Evolutionary conservation across 345 rosid genomes (phyloP).

Genomic region (Linum tenue): DNA sequence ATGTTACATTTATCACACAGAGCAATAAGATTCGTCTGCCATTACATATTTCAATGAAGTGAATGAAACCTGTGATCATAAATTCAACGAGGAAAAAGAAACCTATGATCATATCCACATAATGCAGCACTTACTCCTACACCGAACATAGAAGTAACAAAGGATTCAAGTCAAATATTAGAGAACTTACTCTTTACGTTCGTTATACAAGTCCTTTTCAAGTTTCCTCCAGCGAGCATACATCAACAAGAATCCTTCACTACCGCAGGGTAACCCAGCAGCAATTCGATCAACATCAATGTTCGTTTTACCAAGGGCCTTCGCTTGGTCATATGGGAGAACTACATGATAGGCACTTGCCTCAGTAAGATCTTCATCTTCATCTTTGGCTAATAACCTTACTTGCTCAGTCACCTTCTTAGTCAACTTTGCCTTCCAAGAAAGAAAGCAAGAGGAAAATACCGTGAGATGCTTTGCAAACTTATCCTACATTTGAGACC

Average conservation of each 20-base stretch:
- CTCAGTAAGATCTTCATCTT: conserved; percentile 72
- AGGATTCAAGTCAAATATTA: too few relatives aligned
- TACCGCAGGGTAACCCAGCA: conserved; percentile 98
- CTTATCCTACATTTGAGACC: background rate
- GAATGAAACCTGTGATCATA: background rate
- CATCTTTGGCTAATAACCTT: conserved; percentile 76
- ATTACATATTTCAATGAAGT: too few relatives aligned
- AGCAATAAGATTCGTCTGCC: background rate
- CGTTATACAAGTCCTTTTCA: conserved; percentile 93
- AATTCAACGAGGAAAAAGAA: conserved; percentile 8
- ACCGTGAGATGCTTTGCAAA: background rate
- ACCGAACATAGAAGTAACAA: too few relatives aligned
- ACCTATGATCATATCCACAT: conserved; percentile 8
- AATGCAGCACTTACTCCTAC: background rate
- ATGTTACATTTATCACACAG: background rate
- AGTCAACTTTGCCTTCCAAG: conserved; percentile 56
- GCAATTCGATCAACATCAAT: conserved; percentile 96
- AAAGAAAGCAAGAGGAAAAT: background rate
- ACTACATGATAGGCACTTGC: conserved; percentile 51
- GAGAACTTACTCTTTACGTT: conserved; percentile 74
- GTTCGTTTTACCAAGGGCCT: conserved; percentile 94
- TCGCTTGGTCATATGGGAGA: conserved; percentile 96
- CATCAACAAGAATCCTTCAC: conserved; percentile 98
- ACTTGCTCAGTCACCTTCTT: conserved; percentile 97
- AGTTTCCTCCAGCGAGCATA: conserved; percentile 99